Conservation (phyloP, 495 filamentous ascomycete species). For the Talaromyces wortmannii region DNA sequence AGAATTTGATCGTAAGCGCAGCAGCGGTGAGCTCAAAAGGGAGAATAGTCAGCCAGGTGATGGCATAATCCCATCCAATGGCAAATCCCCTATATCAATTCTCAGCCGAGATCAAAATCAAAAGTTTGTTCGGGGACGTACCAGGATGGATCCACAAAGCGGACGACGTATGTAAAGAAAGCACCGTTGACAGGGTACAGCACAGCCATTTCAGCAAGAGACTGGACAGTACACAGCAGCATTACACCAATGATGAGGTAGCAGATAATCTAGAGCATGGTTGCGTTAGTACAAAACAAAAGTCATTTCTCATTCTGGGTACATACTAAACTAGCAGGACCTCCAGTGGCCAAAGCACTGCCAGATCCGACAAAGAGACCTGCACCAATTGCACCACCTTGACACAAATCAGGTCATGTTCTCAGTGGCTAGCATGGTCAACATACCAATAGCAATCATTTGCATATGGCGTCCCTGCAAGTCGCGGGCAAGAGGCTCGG, state of each 20-base stretch:
- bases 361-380: constrained; percentile 53
- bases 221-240: constrained; percentile 14
- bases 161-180: constrained; percentile 28
- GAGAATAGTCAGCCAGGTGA: constrained; percentile 27
- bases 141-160: constrained; percentile 36
- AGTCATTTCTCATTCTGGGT: too few relatives aligned
- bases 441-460: constrained; percentile 65
- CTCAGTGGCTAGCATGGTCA: not conserved
- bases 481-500: constrained; percentile 21
- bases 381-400: constrained; percentile 49
- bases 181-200: constrained; percentile 43
- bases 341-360: constrained; percentile 35
- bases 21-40: constrained; percentile 37
- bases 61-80: constrained; percentile 35
- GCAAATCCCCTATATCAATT: constrained; percentile 20
- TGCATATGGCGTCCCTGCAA: constrained; percentile 59
- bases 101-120: too few relatives aligned
- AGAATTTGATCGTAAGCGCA: constrained; percentile 47
- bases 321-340: constrained; percentile 37
- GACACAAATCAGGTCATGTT: not conserved
- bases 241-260: constrained; percentile 15
- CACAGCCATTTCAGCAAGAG: constrained; percentile 25
- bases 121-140: constrained; percentile 2
- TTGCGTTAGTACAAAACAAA: not conserved
- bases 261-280: not conserved